Conservation (phyloP, 108 stramenopile species). For the Stephanodiscus minutulus region DNA sequence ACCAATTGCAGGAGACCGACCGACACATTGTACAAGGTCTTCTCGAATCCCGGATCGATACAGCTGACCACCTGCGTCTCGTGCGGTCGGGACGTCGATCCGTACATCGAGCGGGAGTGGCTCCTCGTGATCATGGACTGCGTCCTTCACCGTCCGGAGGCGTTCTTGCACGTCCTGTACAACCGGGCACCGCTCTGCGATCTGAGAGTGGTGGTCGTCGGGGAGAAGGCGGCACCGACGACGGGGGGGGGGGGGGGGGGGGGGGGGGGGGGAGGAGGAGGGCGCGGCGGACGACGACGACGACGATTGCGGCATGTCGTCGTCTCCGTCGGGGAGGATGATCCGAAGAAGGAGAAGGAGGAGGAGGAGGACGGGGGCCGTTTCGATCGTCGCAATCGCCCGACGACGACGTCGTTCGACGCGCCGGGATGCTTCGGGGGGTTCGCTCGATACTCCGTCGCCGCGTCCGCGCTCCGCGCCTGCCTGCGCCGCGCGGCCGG, state of each 20-base stretch:
- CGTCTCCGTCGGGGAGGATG: conserved; percentile 1
- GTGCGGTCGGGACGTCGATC: conserved; percentile 53
- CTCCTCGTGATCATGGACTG: conserved; percentile 64
- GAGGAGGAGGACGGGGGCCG: not conserved
- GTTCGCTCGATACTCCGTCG: not conserved
- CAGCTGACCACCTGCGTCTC: conserved; percentile 27
- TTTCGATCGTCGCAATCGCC: too few species aligned
- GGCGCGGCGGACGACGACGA: not conserved
- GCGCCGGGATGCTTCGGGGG: not conserved
- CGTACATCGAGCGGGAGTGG: conserved; percentile 76
- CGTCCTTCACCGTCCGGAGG: conserved; percentile 56
- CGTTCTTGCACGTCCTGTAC: conserved; percentile 67
- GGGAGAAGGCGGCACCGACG: not conserved
- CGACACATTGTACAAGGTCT: conserved; percentile 33
- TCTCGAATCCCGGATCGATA: conserved; percentile 39
- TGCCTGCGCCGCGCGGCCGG: not conserved
- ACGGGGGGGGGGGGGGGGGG: too few species aligned
- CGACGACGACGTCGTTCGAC: not conserved
- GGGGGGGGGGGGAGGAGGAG: too few species aligned
- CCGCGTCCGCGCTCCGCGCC: not conserved
- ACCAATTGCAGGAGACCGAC: conserved; percentile 36
- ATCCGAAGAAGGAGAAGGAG: too few species aligned
- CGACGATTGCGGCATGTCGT: not conserved
- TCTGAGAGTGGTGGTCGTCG: not conserved
- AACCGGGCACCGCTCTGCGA: conserved; percentile 38